phyloP scores from a whole-genome alignment of 805 yeast genomes.

The Metschnikowia lachancei region DNA sequence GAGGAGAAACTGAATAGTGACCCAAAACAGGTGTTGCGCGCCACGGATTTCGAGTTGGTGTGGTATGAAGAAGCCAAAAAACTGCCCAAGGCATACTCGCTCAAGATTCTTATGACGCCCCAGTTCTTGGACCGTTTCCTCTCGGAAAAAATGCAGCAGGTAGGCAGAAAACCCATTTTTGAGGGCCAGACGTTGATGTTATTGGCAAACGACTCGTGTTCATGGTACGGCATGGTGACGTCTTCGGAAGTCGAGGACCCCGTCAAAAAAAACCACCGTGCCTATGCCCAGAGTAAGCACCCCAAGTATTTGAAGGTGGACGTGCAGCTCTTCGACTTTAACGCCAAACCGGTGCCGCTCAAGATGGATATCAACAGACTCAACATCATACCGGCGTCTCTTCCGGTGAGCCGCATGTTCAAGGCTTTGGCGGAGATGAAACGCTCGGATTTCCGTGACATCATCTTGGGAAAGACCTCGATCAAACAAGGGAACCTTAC shows the following conservation, averaged over 20 bases:
- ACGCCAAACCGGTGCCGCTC: constrained; percentile 46
- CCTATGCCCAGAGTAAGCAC: neutral
- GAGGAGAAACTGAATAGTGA: constrained; percentile 49
- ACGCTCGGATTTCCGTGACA: constrained; percentile 48
- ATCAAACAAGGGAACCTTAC: neutral
- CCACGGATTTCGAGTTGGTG: constrained; percentile 40
- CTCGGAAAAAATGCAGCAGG: constrained; percentile 46
- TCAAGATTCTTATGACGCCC: constrained; percentile 41
- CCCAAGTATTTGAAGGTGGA: constrained; percentile 38
- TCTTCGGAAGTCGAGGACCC: constrained; percentile 27
- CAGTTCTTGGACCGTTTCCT: constrained; percentile 48
- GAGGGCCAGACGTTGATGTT: constrained; percentile 57
- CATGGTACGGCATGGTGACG: constrained; percentile 58
- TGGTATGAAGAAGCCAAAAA: constrained; percentile 34
- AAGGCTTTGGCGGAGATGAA: constrained; percentile 60
- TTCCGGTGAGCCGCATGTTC: constrained; percentile 58
- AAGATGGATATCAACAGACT: constrained; percentile 35
- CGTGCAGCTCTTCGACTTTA: constrained; percentile 58
- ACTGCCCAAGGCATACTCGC: constrained; percentile 36
- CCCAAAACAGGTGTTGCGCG: constrained; percentile 43
- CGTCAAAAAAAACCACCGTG: neutral
- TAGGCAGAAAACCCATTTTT: constrained; percentile 57
- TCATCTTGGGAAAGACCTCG: constrained; percentile 50
- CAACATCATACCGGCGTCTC: constrained; percentile 55
- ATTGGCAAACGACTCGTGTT: constrained; percentile 44